Evolutionary conservation across 805 yeast species (phyloP), one percentile per base, ranked within the genome.

Genomic region (Candida ficus): DNA sequence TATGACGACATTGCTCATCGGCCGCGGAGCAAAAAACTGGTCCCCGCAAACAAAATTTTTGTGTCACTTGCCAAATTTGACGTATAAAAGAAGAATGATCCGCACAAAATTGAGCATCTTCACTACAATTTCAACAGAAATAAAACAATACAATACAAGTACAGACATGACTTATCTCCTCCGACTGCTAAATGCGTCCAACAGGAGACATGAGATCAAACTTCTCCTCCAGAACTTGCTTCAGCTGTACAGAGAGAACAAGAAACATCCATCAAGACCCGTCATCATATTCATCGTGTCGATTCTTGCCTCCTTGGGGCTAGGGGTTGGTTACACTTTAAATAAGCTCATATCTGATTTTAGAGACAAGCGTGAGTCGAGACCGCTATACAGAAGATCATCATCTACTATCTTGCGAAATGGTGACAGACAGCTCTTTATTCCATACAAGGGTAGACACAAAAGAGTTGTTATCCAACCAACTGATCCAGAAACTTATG

Each of bases 401-500:
- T 52, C 57, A 2, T 57, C 61, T 1, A 54, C 57, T 3, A 48
- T 57, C n/a, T 36, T 57, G 35, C 51, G 43, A 35, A 57, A 57
- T 37, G 61, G 61, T 16, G 58, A 57, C 11, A 52, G 61, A 45
- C 57, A 57, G 40, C 35, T 57, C 17, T 57, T 53, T 44, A 54
- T 57, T 22, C 55, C 57, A 2, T 57, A 57, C 39, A 57, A 55
- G 37, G 40, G 42, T 31, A 43, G 60, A 33, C 57, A 53, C 33
- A 57, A 55, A 37, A 39, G 56, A 26, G 58, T 52, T 2, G 41
- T 54, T 11, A 54, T 57, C 29, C 50, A 49, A 25, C 60, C 60
- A 14, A 55, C 58, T 8, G 57, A 57, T 17, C 50, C 56, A 12
- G 61, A 57, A 33, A 31, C 48, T 13, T 57, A 51, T 35, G 61